Base-by-base conservation (phyloP, 352 stramenopile genomes). In the Phytophthora tentaculata region DNA sequence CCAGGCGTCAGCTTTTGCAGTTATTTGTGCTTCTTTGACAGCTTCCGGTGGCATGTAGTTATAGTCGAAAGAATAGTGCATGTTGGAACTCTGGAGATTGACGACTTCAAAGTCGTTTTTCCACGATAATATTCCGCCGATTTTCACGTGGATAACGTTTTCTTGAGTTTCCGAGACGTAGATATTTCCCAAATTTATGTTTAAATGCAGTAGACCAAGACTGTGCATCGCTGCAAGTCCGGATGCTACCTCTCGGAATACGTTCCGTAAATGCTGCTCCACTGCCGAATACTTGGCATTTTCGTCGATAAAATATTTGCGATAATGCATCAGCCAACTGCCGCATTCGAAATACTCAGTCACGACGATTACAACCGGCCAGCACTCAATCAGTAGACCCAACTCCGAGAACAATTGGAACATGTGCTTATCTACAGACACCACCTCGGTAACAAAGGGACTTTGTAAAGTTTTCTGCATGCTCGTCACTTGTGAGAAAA, bases 341-440 rank as follows among this genome's bases (percentile, higher is more conserved):
- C 81, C 77, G 29, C 44, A 17, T 3, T 61, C 29, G 29, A 81
- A 90, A 59, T 79, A 80, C 55, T 91, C 75, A 4, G 70, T 64
- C 5, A 67, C 67, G 10, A 89, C 60, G 52, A 91, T 89, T 12
- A 91, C 55, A 3, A 91, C 60, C 0, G 81, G 82, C 80, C 79
- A 90, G 67, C 70, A 86, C 28, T 91, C 82, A 12, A 90, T 55
- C 0, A 92, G 69, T 44, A 90, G 77, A 0, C 84, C 84, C 14
- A 76, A 81, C 26, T 87, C 75, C 5, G 82, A 74, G 24, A 92
- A 92, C 32, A 81, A 71, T 58, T 92, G 84, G 61, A 82, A 92
- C 22, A 55, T 80, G 48, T 90, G 81, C 32, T 80, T 85, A 26
- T 79, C 69, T 3, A 74, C 64, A 1, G 65, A 71, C 4, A 37